Evolutionary conservation across 1,284 basidiomycete genomes (phyloP).

Genomic region (Coriolopsis trogii): DNA sequence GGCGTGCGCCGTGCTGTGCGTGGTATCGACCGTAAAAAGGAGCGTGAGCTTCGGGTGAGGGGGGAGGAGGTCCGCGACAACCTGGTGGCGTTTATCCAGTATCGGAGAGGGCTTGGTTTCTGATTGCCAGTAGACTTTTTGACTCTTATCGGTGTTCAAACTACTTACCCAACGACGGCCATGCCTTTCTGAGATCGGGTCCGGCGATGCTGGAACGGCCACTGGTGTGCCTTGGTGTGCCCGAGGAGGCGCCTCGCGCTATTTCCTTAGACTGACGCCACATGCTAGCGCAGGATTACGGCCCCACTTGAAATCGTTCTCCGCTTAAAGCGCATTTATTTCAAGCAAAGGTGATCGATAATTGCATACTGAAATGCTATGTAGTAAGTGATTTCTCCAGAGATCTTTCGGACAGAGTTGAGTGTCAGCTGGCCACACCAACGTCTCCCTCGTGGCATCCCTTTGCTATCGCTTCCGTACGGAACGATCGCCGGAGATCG

Average conservation of each 20-base stretch:
- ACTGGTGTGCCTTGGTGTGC: too few relatives aligned
- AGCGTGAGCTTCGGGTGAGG: conserved; percentile 48
- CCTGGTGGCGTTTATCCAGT: conserved; percentile 86
- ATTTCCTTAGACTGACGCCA: too few relatives aligned
- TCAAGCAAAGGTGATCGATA: too few relatives aligned
- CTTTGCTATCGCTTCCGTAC: not conserved
- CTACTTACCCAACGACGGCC: conserved; percentile 15
- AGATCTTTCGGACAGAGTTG: too few relatives aligned
- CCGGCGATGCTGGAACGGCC: not conserved
- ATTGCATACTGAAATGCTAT: too few relatives aligned
- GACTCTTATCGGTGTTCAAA: conserved; percentile 15
- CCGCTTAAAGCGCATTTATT: too few relatives aligned
- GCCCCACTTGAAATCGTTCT: too few relatives aligned
- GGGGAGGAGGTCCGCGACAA: conserved; percentile 84
- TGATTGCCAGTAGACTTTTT: conserved; percentile 31
- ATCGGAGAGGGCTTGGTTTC: conserved; percentile 64
- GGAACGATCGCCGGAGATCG: conserved; percentile 7
- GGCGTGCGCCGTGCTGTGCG: conserved; percentile 50
- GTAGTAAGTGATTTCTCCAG: too few relatives aligned
- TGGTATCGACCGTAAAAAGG: conserved; percentile 42
- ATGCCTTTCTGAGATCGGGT: conserved; percentile 6
- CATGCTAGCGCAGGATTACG: too few relatives aligned
- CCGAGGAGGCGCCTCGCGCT: too few relatives aligned
- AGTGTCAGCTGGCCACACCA: not conserved
- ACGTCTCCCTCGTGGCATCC: not conserved